phyloP scores from a whole-genome alignment of 2,329 filamentous ascomycete species.

The Onygenales sp. region DNA sequence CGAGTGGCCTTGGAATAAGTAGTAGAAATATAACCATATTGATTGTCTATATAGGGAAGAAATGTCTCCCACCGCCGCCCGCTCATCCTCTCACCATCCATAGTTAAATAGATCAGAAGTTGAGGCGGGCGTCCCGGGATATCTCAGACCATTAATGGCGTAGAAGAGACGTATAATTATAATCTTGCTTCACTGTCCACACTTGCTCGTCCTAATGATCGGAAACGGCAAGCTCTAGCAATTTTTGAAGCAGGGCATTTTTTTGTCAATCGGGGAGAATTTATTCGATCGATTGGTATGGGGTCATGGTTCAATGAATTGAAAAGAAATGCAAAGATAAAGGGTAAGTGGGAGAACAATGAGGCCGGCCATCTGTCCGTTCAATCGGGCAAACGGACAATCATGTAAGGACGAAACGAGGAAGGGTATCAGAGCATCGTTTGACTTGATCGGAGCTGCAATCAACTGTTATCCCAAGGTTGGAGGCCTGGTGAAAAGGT shows the following conservation, averaged over 20 bases:
- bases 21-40: not conserved
- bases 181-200: constrained; percentile 51
- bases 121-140: constrained; percentile 29
- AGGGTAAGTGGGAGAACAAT: too few species aligned
- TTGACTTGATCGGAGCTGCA: too few species aligned
- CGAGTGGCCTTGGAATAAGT: too few species aligned
- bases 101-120: constrained; percentile 37
- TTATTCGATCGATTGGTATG: too few species aligned
- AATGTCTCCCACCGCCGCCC: constrained; percentile 36
- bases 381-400: too few species aligned
- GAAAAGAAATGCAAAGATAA: too few species aligned
- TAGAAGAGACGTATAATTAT: constrained; percentile 23
- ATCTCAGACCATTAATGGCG: constrained; percentile 15
- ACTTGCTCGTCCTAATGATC: constrained; percentile 43
- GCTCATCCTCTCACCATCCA: constrained; percentile 34
- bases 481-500: not conserved
- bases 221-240: constrained; percentile 49
- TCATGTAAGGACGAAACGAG: too few species aligned
- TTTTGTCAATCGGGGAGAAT: not conserved
- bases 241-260: constrained; percentile 34
- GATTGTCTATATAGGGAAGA: constrained; percentile 1
- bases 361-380: too few species aligned
- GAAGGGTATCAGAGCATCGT: too few species aligned
- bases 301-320: too few species aligned
- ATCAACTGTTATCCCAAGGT: too few species aligned